phyloP scores from a whole-genome alignment of 495 filamentous ascomycete genomes.

The Podospora bellae-mahoneyi region DNA sequence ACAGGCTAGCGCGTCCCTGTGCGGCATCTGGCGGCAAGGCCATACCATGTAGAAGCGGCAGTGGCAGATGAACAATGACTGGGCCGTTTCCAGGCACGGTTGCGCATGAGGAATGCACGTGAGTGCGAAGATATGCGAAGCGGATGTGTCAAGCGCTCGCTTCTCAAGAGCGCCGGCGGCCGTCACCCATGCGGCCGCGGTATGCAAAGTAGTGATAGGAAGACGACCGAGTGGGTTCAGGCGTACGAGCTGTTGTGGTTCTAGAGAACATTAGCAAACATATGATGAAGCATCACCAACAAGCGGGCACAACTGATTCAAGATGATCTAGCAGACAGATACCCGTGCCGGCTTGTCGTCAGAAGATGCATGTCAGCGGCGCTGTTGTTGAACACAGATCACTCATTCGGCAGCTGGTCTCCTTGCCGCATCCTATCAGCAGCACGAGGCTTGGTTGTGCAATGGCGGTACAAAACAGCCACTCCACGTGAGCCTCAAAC shows the following conservation, averaged over 20 bases:
- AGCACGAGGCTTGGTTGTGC: neutral
- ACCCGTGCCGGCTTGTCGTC: neutral
- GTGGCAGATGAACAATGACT: neutral
- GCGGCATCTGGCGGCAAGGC: neutral
- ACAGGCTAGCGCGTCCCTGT: neutral
- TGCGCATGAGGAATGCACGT: neutral
- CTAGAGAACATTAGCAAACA: neutral
- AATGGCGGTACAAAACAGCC: neutral
- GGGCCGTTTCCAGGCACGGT: neutral
- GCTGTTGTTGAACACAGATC: slow-evolving; percentile 4
- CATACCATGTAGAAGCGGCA: neutral
- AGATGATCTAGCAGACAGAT: neutral
- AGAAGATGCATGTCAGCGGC: slow-evolving; percentile 9
- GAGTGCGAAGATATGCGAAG: too few species aligned
- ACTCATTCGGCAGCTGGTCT: neutral
- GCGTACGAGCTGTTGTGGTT: neutral
- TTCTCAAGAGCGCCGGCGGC: neutral
- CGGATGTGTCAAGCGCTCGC: neutral
- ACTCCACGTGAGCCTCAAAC: slow-evolving; percentile 1
- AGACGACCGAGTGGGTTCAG: neutral
- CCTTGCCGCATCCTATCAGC: neutral
- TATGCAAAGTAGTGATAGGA: neutral
- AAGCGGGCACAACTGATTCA: neutral
- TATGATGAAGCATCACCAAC: neutral
- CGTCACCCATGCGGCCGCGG: slow-evolving; percentile 5